Base-by-base conservation (phyloP, 257 asterid species). In the Nicotiana sylvestris region DNA sequence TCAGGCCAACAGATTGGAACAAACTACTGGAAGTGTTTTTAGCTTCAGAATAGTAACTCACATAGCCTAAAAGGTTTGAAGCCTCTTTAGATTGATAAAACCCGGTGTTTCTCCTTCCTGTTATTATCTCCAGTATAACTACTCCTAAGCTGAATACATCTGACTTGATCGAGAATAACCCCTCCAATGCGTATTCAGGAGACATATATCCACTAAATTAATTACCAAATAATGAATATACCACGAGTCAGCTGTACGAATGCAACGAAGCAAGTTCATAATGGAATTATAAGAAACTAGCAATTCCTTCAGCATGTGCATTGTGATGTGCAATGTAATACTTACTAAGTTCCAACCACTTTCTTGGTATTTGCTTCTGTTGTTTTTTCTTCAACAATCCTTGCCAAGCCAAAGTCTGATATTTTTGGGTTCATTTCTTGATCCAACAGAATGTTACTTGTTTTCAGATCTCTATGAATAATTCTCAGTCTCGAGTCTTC, bases 111-210 rank as follows among this genome's bases (percentile, higher is more conserved):
- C 82, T 85, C 67, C 78, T 85, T 12, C 89, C 86, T 3, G 85
- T 76, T 39, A 86, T 1, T 58, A 86, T 83, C 83, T 86, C 88
- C 11, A 86, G 86, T 43, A 86, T 27, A 18, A 86, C 76, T 6
- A 86, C 86, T 21, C 88, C 88, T 76, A 86, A 83, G 65, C 86
- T 81, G 35, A 81, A 86, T 49, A 86, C 88, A 32, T 86, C 88
- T 2, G 88, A 81, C 70, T 86, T 86, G 11, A 67, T 77, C 7
- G 88, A 86, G 55, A 83, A 81, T 3, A 83, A 6, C 2, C 86
- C 86, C 29, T 83, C 85, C 25, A 68, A 27, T 33, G 88, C 88
- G 66, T 81, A 86, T 74, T 86, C 85, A 25, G 88, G 88, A 61
- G 88, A 66, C 86, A 86, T 86, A 83, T 86, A 86, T 8, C 88